Evolutionary conservation across 2,329 filamentous ascomycete species (phyloP).

Genomic region (Aschersonia sp.): DNA sequence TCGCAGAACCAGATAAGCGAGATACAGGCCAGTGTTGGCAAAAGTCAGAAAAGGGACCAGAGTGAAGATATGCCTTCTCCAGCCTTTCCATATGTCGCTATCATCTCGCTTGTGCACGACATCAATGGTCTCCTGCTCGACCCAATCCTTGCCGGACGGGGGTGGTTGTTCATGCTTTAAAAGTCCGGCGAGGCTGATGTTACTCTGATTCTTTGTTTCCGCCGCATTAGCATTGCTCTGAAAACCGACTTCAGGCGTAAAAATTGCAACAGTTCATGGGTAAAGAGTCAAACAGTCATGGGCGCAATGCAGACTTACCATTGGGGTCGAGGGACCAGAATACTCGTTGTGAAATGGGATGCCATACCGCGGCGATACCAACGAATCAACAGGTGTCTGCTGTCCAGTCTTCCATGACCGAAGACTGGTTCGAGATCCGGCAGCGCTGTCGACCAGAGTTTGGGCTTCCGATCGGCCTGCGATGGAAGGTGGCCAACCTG

Average conservation of each 20-base stretch:
- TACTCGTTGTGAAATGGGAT: slow-evolving; percentile 4
- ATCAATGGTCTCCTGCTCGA: slow-evolving; percentile 17
- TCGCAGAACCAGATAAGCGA: slow-evolving; percentile 34
- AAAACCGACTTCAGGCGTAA: neutral
- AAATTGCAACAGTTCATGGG: neutral
- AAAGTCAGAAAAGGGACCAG: slow-evolving; percentile 24
- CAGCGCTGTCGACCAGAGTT: slow-evolving; percentile 14
- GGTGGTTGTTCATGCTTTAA: slow-evolving; percentile 16
- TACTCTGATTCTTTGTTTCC: slow-evolving; percentile 23
- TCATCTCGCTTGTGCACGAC: slow-evolving; percentile 27
- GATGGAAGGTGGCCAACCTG: slow-evolving; percentile 8
- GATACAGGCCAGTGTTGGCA: slow-evolving; percentile 26
- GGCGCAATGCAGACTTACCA: slow-evolving; percentile 3
- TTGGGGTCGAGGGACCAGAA: slow-evolving; percentile 6
- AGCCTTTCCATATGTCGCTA: slow-evolving; percentile 28
- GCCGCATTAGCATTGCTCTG: slow-evolving; percentile 2
- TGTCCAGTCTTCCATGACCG: slow-evolving; percentile 10
- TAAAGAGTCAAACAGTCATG: neutral
- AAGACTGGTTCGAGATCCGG: slow-evolving; percentile 10
- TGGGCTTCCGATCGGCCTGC: slow-evolving; percentile 12
- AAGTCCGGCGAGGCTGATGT: slow-evolving; percentile 24
- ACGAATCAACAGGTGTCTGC: slow-evolving; percentile 7
- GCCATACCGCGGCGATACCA: slow-evolving; percentile 3
- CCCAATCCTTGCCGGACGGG: slow-evolving; percentile 18
- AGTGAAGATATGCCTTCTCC: slow-evolving; percentile 24